phyloP scores from a whole-genome alignment of 768 basidiomycete species.

The Mycena amicta region DNA sequence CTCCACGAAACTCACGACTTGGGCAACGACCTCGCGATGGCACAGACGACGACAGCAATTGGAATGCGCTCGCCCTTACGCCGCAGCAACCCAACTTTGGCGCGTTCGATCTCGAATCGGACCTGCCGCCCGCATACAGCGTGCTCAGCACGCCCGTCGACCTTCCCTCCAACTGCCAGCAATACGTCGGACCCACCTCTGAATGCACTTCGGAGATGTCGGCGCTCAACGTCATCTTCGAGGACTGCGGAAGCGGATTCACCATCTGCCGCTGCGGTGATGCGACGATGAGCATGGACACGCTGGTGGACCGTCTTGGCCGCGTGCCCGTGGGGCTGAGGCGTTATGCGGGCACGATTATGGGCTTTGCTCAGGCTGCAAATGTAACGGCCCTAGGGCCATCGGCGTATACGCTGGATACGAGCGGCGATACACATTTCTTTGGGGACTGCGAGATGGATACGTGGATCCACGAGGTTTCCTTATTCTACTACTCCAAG shows the following conservation, averaged over 20 bases:
- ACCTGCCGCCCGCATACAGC: conserved; percentile 18
- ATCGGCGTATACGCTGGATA: conserved; percentile 32
- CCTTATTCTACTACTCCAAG: too few relatives aligned
- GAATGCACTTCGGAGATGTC: conserved; percentile 26
- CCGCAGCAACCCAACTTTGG: conserved; percentile 23
- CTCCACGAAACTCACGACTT: too few relatives aligned
- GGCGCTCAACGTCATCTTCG: conserved; percentile 30
- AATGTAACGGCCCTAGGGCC: neutral
- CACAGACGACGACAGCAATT: too few relatives aligned
- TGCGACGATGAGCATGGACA: conserved; percentile 31
- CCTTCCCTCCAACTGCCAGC: conserved; percentile 23
- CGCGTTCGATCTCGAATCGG: conserved; percentile 22
- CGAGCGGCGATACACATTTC: conserved; percentile 34
- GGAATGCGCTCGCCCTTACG: conserved; percentile 5
- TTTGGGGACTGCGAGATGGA: conserved; percentile 30
- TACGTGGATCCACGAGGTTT: conserved; percentile 37
- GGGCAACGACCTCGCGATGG: too few relatives aligned
- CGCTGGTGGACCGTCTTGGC: conserved; percentile 28
- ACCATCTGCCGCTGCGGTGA: conserved; percentile 32
- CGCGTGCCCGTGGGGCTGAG: conserved; percentile 35
- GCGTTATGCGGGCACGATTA: conserved; percentile 28
- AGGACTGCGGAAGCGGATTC: conserved; percentile 30
- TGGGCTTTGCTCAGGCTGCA: conserved; percentile 21
- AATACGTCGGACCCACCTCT: conserved; percentile 10
- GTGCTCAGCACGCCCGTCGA: conserved; percentile 8